A percentile compares a stretch with the other conserved stretches of the same genome.
Conservation (phyloP, 352 stramenopile species). For the Thalassiosira sp. region DNA sequence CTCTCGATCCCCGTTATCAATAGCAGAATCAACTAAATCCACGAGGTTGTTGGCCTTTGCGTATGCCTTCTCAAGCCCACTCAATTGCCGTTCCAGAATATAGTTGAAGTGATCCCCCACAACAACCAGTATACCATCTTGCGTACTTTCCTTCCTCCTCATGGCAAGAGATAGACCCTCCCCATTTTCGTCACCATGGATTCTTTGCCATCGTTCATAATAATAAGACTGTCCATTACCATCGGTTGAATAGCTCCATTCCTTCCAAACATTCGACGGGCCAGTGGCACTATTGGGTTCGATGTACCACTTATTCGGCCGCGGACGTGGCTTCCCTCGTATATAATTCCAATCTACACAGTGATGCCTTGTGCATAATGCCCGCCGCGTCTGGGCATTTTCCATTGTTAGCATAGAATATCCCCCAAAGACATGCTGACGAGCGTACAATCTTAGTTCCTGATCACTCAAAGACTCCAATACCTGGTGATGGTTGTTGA, state of each 20-base stretch:
- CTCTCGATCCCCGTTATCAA: constrained; percentile 54
- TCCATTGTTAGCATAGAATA: constrained; percentile 40
- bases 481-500: constrained; percentile 10
- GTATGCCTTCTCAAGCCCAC: constrained; percentile 30
- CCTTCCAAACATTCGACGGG: constrained; percentile 61
- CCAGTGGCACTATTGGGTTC: constrained; percentile 27
- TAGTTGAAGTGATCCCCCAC: constrained; percentile 81
- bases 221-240: constrained; percentile 74
- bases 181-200: constrained; percentile 30
- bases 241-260: constrained; percentile 72
- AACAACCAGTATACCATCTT: constrained; percentile 67
- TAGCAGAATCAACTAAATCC: constrained; percentile 62
- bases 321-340: constrained; percentile 46
- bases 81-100: constrained; percentile 39
- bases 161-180: constrained; percentile 41
- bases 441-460: constrained; percentile 61
- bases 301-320: constrained; percentile 80
- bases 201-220: constrained; percentile 73
- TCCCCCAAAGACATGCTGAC: constrained; percentile 79
- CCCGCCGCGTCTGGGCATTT: constrained; percentile 14
- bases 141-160: constrained; percentile 20
- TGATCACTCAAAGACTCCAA: constrained; percentile 51
- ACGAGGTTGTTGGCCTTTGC: constrained; percentile 37
- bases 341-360: constrained; percentile 82
- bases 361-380: constrained; percentile 69